Base-by-base conservation (phyloP, 169 alveolate species). In the Plasmodium yoelii region DNA sequence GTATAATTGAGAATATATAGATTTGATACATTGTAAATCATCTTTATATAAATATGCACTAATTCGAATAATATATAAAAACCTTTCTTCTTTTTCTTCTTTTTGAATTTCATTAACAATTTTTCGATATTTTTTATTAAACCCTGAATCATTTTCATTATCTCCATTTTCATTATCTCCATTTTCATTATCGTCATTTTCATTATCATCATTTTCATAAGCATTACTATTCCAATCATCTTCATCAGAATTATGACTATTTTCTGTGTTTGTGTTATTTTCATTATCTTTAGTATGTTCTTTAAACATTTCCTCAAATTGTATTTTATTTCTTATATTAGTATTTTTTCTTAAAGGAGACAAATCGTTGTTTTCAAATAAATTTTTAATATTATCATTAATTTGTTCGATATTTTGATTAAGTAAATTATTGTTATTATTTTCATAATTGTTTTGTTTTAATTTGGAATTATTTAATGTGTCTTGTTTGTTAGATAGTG, bases 21-120 rank as follows among this genome's bases (percentile, higher is more conserved):
- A 88, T 51, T 67, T 86, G 19, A 93, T 68, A 51, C 96, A 93
- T 60, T 73, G 88, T 53, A 88, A 49, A 39, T 93, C 96, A 34
- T 93, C 94, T 65, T 74, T 73, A 65, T 93, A 87, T 65, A 91
- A 72, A 67, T 93, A 91, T n/a, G 94, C 88, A 51, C 91, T 90
- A 13, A 93, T 69, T 15, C 87, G 57, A n/a, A 91, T 64, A n/a
- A 61, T 39, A 86, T 88, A 73, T n/a, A 92, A 68, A 18, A 44
- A 51, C 69, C 92, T 75, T 59, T 59, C 57, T 55, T 68, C 61
- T 63, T 61, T 71, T 39, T 70, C 80, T 34, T 60, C 91, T 42
- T 67, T 46, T 42, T 51, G 67, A 51, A 73, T 77, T 77, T 77
- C 88, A 13, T 77, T 70, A 47, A 77, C 88, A 63, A 77, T 77